A percentile compares a stretch with the other conserved stretches of the same genome.
Conservation (phyloP, 106 monocot genomes). For the Allium fistulosum region DNA sequence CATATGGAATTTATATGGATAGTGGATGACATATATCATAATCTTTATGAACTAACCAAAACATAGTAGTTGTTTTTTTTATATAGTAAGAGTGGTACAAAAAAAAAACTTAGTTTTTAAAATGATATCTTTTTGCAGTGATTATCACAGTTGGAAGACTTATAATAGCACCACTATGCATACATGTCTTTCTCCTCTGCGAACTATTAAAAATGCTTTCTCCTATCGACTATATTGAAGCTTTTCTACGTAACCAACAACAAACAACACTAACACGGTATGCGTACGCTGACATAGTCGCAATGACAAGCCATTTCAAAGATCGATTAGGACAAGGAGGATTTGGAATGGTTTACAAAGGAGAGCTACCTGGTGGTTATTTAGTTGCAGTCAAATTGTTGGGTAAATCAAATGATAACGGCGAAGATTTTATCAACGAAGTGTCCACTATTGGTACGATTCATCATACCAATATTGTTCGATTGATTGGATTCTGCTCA, state of each 20-base stretch:
- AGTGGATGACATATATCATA: too few species aligned
- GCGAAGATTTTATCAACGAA: slow-evolving; percentile 52
- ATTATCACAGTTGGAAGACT: slow-evolving; percentile 11
- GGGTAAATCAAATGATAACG: slow-evolving; percentile 12
- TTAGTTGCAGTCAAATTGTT: slow-evolving; percentile 38
- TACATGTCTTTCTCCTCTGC: slow-evolving; percentile 27
- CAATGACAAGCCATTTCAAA: slow-evolving; percentile 32
- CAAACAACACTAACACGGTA: slow-evolving; percentile 24
- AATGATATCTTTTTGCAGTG: neutral
- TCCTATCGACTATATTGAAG: slow-evolving; percentile 25
- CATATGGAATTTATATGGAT: too few species aligned
- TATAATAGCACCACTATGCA: slow-evolving; percentile 15
- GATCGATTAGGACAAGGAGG: slow-evolving; percentile 47
- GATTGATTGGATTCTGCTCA: slow-evolving; percentile 40
- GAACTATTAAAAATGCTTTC: slow-evolving; percentile 6
- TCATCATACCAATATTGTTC: slow-evolving; percentile 36
- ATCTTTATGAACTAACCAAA: too few species aligned
- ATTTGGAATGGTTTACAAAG: slow-evolving; percentile 39
- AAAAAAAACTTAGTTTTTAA: too few species aligned
- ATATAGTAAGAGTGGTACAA: too few species aligned
- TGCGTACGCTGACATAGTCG: slow-evolving; percentile 30
- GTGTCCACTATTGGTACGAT: slow-evolving; percentile 50
- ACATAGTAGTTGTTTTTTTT: too few species aligned
- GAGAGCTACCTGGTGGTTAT: slow-evolving; percentile 13
- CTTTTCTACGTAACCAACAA: slow-evolving; percentile 29